phyloP scores from a whole-genome alignment of 2,329 filamentous ascomycete genomes.

The Microthyrium microscopicum region DNA sequence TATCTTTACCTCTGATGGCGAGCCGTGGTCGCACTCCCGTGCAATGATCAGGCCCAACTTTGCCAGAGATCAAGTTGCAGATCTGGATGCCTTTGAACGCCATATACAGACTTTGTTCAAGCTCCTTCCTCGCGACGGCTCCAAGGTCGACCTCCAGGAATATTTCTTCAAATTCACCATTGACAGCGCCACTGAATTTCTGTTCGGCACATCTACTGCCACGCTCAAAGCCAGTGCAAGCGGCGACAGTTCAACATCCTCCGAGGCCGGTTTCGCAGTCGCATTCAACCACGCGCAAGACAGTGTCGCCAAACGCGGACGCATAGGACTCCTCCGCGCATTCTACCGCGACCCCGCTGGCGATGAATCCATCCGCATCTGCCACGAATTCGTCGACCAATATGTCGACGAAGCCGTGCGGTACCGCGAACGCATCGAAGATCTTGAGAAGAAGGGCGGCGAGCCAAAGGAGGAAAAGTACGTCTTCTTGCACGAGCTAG shows the following conservation, averaged over 20 bases:
- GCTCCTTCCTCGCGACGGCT: conserved; percentile 38
- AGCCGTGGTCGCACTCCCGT: conserved; percentile 22
- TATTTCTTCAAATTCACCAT: conserved; percentile 34
- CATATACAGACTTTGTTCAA: conserved; percentile 42
- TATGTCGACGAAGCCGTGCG: conserved; percentile 28
- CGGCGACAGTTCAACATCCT: conserved; percentile 10
- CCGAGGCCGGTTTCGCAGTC: conserved; percentile 24
- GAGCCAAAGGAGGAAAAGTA: conserved; percentile 17
- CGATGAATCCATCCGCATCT: conserved; percentile 22
- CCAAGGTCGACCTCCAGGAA: conserved; percentile 21
- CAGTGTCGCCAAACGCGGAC: conserved; percentile 20
- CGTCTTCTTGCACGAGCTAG: conserved; percentile 30
- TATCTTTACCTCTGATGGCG: conserved; percentile 31
- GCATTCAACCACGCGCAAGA: conserved; percentile 27
- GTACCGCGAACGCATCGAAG: conserved; percentile 16
- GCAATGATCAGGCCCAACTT: conserved; percentile 39
- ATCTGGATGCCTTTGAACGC: conserved; percentile 40
- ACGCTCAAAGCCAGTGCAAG: conserved; percentile 16
- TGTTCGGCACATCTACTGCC: conserved; percentile 28
- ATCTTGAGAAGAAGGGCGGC: conserved; percentile 16
- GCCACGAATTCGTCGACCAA: conserved; percentile 27
- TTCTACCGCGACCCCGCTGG: conserved; percentile 19
- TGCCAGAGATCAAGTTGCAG: conserved; percentile 32
- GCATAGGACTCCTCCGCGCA: conserved; percentile 20
- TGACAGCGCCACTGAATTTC: conserved; percentile 32